Conservation (phyloP, 1,284 basidiomycete species). For the Naganishia liquefaciens region DNA sequence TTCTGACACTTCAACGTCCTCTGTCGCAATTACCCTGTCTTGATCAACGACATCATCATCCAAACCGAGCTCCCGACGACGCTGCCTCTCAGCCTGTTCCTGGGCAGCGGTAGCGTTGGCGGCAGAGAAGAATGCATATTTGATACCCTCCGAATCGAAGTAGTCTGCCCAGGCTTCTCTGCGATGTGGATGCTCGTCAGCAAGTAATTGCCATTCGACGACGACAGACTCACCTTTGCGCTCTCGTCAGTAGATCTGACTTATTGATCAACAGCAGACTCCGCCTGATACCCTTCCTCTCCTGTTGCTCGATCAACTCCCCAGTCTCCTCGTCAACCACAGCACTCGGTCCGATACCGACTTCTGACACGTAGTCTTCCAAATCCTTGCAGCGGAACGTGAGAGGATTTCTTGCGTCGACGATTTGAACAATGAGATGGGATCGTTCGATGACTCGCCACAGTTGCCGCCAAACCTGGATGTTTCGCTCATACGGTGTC, state of each 20-base stretch:
- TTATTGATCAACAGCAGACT: constrained; percentile 93
- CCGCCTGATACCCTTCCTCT: constrained; percentile 67
- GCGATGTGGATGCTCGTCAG: neutral
- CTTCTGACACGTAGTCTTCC: constrained; percentile 80
- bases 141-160: constrained; percentile 77
- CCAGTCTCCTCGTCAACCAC: constrained; percentile 66
- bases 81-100: constrained; percentile 58
- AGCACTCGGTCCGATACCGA: constrained; percentile 71
- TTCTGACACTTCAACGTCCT: constrained; percentile 40
- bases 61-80: constrained; percentile 50
- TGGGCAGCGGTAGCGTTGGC: constrained; percentile 82
- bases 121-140: constrained; percentile 96
- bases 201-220: too few relatives aligned
- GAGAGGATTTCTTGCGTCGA: constrained; percentile 89
- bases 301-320: constrained; percentile 51
- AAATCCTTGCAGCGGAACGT: constrained; percentile 90
- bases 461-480: constrained; percentile 94
- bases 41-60: constrained; percentile 37
- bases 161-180: constrained; percentile 87
- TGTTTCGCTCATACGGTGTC: constrained; percentile 92
- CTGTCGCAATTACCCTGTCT: constrained; percentile 35
- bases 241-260: constrained; percentile 83
- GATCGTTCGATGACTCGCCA: constrained; percentile 94
- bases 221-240: constrained; percentile 68
- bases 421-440: constrained; percentile 90